phyloP scores from a whole-genome alignment of 192 early-diverging fungal genomes.

The Gaertneriomyces sp. region DNA sequence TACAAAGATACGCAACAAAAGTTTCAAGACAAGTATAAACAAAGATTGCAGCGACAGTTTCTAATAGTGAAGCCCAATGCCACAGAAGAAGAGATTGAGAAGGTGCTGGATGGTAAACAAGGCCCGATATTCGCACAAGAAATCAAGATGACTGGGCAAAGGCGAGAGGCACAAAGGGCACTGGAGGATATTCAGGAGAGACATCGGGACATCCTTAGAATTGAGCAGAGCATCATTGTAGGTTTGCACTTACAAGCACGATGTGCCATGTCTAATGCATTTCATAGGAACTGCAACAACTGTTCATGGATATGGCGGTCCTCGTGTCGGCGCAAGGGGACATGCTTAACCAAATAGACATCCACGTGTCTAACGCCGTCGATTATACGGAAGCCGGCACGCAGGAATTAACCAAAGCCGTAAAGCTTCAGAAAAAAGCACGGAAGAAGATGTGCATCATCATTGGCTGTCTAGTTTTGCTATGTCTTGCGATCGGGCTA shows the following conservation, averaged over 20 bases:
- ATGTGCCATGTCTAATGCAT: neutral
- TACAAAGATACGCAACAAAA: conserved; percentile 76
- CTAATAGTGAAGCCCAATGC: conserved; percentile 83
- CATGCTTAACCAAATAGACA: conserved; percentile 67
- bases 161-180: conserved; percentile 67
- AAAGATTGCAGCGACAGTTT: conserved; percentile 77
- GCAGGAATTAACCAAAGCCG: conserved; percentile 55
- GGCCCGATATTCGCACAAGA: conserved; percentile 81
- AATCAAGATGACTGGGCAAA: conserved; percentile 67
- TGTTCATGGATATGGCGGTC: conserved; percentile 86
- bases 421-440: conserved; percentile 55
- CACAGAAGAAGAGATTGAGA: conserved; percentile 68
- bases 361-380: conserved; percentile 56
- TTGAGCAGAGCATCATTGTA: conserved; percentile 83
- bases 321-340: conserved; percentile 74
- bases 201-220: conserved; percentile 81
- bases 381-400: conserved; percentile 62
- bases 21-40: conserved; percentile 79
- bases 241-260: conserved; percentile 11
- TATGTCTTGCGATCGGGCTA: conserved; percentile 34
- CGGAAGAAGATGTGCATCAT: conserved; percentile 64
- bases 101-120: conserved; percentile 69
- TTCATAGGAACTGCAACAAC: conserved; percentile 76
- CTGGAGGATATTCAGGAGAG: conserved; percentile 78
- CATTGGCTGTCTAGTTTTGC: conserved; percentile 37